A percentile compares a stretch with the other conserved stretches of the same genome.
Conservation (phyloP, 2,329 filamentous ascomycete species). For the Aspergillus fischeri region DNA sequence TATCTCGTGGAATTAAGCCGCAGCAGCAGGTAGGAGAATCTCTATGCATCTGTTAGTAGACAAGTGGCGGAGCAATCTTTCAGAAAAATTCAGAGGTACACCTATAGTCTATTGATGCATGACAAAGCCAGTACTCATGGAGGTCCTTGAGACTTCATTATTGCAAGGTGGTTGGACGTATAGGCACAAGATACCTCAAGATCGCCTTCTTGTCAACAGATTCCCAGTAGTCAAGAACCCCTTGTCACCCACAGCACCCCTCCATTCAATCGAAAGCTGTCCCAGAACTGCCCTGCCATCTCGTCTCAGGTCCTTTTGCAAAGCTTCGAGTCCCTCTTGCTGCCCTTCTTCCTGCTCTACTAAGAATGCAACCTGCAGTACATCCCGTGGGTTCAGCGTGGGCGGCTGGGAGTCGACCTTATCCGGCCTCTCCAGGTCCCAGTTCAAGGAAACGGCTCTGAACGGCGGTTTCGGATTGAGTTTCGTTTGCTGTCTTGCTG, state of each 20-base stretch:
- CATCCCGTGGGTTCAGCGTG: constrained; percentile 58
- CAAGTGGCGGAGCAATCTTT: not conserved
- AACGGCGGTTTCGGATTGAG: constrained; percentile 52
- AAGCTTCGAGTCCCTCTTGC: constrained; percentile 49
- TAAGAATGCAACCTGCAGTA: constrained; percentile 62
- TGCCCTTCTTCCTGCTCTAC: constrained; percentile 51
- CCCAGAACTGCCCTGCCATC: constrained; percentile 64
- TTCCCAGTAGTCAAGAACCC: constrained; percentile 86
- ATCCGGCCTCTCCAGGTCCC: constrained; percentile 44
- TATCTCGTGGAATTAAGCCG: constrained; percentile 52
- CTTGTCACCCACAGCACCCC: constrained; percentile 81
- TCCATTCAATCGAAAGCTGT: constrained; percentile 81
- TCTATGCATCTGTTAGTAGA: constrained; percentile 31
- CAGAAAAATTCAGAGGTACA: no score
- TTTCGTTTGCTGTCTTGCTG: constrained; percentile 39
- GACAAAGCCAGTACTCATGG: no score
- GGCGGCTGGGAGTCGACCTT: constrained; percentile 33
- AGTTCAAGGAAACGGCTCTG: constrained; percentile 52
- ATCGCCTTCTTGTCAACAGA: constrained; percentile 49
- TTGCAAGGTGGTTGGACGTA: not conserved
- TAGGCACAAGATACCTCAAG: constrained; percentile 13
- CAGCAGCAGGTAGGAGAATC: constrained; percentile 55
- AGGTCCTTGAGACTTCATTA: no score
- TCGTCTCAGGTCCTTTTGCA: constrained; percentile 46
- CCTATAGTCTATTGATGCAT: no score